Evolutionary conservation across 2,329 filamentous ascomycete species (phyloP), one percentile per base, ranked within the genome.

Genomic region (Cladosporium oxysporum): DNA sequence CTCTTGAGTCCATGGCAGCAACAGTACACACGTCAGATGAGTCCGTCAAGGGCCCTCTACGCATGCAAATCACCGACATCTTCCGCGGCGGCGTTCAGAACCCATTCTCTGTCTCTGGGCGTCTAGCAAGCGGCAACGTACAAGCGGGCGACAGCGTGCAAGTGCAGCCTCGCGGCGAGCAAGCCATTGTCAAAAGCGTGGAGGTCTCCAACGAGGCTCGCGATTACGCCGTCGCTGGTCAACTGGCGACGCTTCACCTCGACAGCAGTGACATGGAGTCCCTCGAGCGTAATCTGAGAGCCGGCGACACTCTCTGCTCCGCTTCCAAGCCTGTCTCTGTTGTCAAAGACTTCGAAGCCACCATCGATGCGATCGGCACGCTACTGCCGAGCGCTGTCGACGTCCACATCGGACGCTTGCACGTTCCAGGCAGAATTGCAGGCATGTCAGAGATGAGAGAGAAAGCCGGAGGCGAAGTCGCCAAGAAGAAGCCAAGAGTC

Each of bases 201-300:
- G 89, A 95, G 76, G 85, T 93, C 11, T 90, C 94, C 75, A 85
- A 87, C 26, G 86, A 91, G 60, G 80, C 86, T 0, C 86, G 85
- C 14, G 93, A 97, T 67, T 99, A 93, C 92, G 92, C 91, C 0
- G 93, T 97, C 16, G 93, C 94, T 0, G 94, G 94, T 1, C 92
- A 98, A 74, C 96, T 95, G 67, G 87, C 91, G 18, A 90, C 89
- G 0, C 81, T 99, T n/a, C 90, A 96, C 70, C 84, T 99, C 58
- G 84, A 88, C 11, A 90, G 93, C 71, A 84, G 88, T 10, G 90
- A 94, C 70, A 92, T 97, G 74, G 94, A 98, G 72, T 57, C 58
- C 2, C 58, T 66, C 7, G 66, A 71, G 12, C 86, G 91, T 18
- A 90, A 97, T 72, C 85, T 99, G 11, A 78, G 78, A 33, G 72